Evolutionary conservation across 768 basidiomycete species (phyloP), one percentile per base, ranked within the genome.

Genomic region (Suillus lakei): DNA sequence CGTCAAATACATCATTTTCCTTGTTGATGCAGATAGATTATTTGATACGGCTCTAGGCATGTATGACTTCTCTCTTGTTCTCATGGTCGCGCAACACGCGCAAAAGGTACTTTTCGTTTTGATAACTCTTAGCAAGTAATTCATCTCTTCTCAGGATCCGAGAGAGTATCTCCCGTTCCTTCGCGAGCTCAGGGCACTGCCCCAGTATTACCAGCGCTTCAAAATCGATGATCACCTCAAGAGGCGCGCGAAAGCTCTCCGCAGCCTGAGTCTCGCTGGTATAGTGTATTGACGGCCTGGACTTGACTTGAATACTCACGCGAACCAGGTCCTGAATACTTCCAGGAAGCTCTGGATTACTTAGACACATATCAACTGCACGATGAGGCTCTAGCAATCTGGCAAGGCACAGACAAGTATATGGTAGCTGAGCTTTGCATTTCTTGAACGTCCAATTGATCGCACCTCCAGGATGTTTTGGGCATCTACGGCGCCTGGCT

Each of bases 101-200:
- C 96, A 99, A 75, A 98, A 97, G 86, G 96, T 95, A 41, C 12
- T 28, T 23, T 15, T n/a, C 26, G n/a, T 56, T 39, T n/a, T 3
- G 13, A 15, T 26, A 75, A 69, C 23, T 12, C 43, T 44, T 41
- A 32, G 7, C 3, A 26, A 13, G 30, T 26, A 16, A 30, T 26
- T 21, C 38, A 39, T 36, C n/a, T 34, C 32, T 63, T 64, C 65
- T 32, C 69, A 99, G 97, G 98, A 99, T 76, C 98, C 98, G 7
- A 85, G 96, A 70, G 98, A 99, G 74, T 99, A 99, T 72, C 87
- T 99, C 0, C 98, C 98, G 0, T 99, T 99, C 88, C 84, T 99
- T 38, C 88, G 95, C 10, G 94, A 97, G 69, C 84, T 99, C 9
- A 87, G 93, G 23, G 84, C 90, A 0, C 67, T 77, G 34, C 91